Evolutionary conservation across 2,329 filamentous ascomycete species (phyloP), one percentile per base, ranked within the genome.

Genomic region (Sarocladiaceae sp.): DNA sequence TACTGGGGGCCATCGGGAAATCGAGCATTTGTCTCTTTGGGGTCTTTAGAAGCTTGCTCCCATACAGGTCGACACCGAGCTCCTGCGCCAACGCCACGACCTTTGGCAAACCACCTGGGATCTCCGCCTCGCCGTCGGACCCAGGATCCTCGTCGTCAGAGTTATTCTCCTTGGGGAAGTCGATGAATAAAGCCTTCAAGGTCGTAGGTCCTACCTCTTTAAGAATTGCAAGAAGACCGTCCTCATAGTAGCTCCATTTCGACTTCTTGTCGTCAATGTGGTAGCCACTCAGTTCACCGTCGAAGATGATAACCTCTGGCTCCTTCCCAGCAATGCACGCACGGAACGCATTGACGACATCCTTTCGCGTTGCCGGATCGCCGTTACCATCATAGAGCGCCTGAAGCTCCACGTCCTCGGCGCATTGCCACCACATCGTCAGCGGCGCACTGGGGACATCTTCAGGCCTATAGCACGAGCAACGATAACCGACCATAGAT

Each of bases 381-480:
- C 37, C 9, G 15, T 41, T 24, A 12, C 13, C 15, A 7, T 41
- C 37, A 11, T 13, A 29, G 4, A 27, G 15, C 7, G 37, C 37
- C 19, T 41, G 37, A 11, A 27, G 37, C 19, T 23, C 37, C 10
- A 41, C n/a, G 19, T 41, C 37, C 6, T 41, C 9, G 11, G 37
- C n/a, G 13, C 4, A 11, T 18, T 41, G 37, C n/a, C 20, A 41
- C 37, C 37, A 41, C 37, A 41, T 41, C 7, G 21, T 18, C n/a
- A 41, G 24, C 15, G 19, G 37, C 12, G 5, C 19, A 6, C 15
- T 15, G 10, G 19, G 19, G 6, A 41, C 12, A n/a, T 41, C 20
- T 29, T 41, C 37, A 3, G 37, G 37, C 6, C 19, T 21, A 15
- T 26, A 41, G 4, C 6, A 7, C 13, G 5, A 23, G 24, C 37